Conservation (phyloP, 345 rosid genomes). For the Ailanthus altissimus region DNA sequence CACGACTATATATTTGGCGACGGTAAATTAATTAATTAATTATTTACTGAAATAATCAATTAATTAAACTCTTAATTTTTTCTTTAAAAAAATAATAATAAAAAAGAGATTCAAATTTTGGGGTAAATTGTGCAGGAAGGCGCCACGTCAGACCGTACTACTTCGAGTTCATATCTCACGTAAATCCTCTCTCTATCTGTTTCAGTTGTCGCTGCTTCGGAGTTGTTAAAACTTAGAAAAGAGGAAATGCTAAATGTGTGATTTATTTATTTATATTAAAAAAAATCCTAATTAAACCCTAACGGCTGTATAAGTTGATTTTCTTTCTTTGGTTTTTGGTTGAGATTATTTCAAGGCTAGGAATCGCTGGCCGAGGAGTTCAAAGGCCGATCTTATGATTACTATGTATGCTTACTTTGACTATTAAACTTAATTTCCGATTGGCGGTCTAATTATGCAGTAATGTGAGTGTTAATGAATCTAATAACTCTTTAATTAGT, state of each 20-base stretch:
- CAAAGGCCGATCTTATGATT: slow-evolving; percentile 79
- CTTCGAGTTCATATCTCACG: slow-evolving; percentile 90
- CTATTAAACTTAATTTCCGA: background rate
- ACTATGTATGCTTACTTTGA: slow-evolving; percentile 51
- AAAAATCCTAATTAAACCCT: slow-evolving; percentile 29
- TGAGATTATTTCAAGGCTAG: slow-evolving; percentile 52
- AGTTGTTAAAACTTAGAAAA: background rate
- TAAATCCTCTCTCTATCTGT: slow-evolving; percentile 29
- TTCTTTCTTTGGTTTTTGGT: background rate
- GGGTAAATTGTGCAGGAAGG: slow-evolving; percentile 55
- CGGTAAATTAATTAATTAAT: slow-evolving; percentile 49
- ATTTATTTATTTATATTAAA: background rate
- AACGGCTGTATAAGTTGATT: background rate
- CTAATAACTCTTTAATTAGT: background rate
- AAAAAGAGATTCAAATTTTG: slow-evolving; percentile 20
- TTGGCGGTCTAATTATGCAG: background rate
- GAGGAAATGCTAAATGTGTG: background rate
- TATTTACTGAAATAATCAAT: background rate
- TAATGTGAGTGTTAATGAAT: background rate
- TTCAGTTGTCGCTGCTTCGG: background rate
- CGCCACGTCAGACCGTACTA: slow-evolving; percentile 84
- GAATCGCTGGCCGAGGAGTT: slow-evolving; percentile 90
- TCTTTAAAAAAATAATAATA: background rate
- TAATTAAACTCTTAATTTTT: background rate
- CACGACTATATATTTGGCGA: slow-evolving; percentile 66